These are phyloP conservation scores for Phylloporus scabripes DNA, from an alignment of 768 basidiomycete species.

Conservation along the genomic window DNA sequence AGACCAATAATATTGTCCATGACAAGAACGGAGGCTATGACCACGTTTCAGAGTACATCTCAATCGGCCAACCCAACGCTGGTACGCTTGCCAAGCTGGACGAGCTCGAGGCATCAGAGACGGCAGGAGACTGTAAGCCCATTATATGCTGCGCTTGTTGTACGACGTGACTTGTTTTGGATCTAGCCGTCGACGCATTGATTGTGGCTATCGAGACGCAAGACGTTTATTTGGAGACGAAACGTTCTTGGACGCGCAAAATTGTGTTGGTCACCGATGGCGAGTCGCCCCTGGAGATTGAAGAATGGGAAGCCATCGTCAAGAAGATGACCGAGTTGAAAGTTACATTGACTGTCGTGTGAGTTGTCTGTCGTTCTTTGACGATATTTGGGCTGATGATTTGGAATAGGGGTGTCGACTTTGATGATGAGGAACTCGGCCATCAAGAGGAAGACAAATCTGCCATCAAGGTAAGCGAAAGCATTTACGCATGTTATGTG, in stretches of 20 bases:
- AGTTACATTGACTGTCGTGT: constrained; percentile 71
- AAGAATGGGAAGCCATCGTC: constrained; percentile 69
- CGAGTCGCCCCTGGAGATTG: constrained; percentile 63
- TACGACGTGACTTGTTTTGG: background rate
- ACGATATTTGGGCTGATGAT: constrained; percentile 4
- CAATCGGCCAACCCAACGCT: constrained; percentile 61
- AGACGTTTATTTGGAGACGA: constrained; percentile 55
- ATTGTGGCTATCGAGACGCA: constrained; percentile 86
- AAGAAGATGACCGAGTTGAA: constrained; percentile 56
- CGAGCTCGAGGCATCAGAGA: constrained; percentile 49
- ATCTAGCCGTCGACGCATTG: constrained; percentile 74
- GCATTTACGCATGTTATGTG: background rate
- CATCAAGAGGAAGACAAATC: constrained; percentile 67
- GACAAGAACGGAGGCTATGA: constrained; percentile 65
- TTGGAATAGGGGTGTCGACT: constrained; percentile 71
- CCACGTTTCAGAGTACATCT: constrained; percentile 63
- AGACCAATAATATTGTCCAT: constrained; percentile 62
- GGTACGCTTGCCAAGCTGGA: constrained; percentile 62
- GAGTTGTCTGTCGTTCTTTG: constrained; percentile 17
- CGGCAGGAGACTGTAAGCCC: constrained; percentile 60
- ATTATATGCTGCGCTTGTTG: background rate
- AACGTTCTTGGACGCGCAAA: constrained; percentile 82
- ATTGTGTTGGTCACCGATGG: constrained; percentile 84
- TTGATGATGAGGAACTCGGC: constrained; percentile 65
- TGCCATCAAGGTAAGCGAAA: constrained; percentile 57